Percentiles rank a stretch among this genome's conserved stretches.
Evolutionary conservation across 108 stramenopile genomes (phyloP).

Genomic region (Fragilariopsis cylindrus): DNA sequence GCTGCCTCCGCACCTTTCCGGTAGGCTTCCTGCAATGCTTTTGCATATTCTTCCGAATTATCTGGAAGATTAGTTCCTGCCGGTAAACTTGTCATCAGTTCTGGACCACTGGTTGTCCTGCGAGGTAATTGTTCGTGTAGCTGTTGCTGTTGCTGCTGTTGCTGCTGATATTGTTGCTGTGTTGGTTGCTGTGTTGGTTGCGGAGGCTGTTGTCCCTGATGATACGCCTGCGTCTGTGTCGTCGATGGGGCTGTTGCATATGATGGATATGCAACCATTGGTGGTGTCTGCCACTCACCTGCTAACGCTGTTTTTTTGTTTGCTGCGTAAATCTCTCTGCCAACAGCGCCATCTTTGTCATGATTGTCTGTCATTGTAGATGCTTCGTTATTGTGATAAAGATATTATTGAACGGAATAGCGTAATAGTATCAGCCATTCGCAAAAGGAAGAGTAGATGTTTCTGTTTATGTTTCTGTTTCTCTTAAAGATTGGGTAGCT

Average conservation of each 20-base stretch:
- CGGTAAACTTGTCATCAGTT: conserved; percentile 4
- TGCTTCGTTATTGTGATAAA: too few relatives aligned
- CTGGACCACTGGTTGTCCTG: neutral
- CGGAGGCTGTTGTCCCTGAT: neutral
- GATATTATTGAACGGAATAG: too few relatives aligned
- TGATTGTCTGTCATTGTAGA: too few relatives aligned
- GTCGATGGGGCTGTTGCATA: conserved; percentile 10
- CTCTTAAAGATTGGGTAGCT: too few relatives aligned
- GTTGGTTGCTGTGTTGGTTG: neutral
- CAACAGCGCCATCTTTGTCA: too few relatives aligned
- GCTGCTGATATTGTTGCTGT: conserved; percentile 13
- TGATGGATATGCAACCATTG: conserved; percentile 61
- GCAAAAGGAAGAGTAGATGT: too few relatives aligned
- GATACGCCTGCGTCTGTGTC: conserved; percentile 3
- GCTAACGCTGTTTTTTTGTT: conserved; percentile 74
- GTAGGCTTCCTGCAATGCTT: conserved; percentile 85
- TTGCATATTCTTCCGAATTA: conserved; percentile 76
- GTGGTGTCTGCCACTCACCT: conserved; percentile 88
- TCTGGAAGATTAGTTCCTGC: conserved; percentile 43
- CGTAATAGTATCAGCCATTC: too few relatives aligned
- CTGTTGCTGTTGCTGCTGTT: neutral
- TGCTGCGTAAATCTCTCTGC: too few relatives aligned
- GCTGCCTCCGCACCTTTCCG: conserved; percentile 74
- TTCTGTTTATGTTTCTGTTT: too few relatives aligned
- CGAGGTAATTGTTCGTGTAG: neutral